Evolutionary conservation across 768 basidiomycete genomes (phyloP).

Genomic region (Tricholoma hemisulphureum): DNA sequence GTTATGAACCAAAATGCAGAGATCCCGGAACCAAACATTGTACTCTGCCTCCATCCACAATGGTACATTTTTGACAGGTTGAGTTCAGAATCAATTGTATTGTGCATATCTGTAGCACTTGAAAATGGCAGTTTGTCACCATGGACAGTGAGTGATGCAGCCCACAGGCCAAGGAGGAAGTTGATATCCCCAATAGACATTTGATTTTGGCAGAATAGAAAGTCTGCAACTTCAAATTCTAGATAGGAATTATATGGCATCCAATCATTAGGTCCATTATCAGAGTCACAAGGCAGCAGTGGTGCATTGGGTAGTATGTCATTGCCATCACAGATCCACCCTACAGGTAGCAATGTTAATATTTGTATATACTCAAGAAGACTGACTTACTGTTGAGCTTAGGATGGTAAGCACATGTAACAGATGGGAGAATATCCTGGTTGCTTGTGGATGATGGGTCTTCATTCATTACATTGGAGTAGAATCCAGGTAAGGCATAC

Average conservation of each 20-base stretch:
- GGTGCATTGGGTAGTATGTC: too few relatives aligned
- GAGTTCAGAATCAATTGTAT: constrained; percentile 3
- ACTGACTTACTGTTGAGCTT: background rate
- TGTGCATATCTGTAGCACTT: background rate
- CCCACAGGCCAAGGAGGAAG: constrained; percentile 18
- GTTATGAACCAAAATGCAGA: too few relatives aligned
- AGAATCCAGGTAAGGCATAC: background rate
- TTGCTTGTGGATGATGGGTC: background rate
- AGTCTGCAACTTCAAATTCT: background rate
- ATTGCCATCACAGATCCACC: too few relatives aligned
- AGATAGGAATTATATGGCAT: background rate
- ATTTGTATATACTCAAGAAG: too few relatives aligned
- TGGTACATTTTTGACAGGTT: background rate
- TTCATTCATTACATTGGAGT: background rate
- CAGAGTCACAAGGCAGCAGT: too few relatives aligned
- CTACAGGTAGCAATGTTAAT: too few relatives aligned
- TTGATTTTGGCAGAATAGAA: background rate
- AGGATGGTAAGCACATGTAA: background rate
- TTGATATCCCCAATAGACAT: background rate
- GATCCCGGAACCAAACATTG: too few relatives aligned
- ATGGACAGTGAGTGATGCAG: background rate
- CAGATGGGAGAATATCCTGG: background rate
- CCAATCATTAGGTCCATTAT: too few relatives aligned
- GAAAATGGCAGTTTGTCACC: background rate
- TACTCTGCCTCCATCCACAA: background rate